Conservation (phyloP, 345 rosid genomes). For the Eucalyptus polyanthemos region DNA sequence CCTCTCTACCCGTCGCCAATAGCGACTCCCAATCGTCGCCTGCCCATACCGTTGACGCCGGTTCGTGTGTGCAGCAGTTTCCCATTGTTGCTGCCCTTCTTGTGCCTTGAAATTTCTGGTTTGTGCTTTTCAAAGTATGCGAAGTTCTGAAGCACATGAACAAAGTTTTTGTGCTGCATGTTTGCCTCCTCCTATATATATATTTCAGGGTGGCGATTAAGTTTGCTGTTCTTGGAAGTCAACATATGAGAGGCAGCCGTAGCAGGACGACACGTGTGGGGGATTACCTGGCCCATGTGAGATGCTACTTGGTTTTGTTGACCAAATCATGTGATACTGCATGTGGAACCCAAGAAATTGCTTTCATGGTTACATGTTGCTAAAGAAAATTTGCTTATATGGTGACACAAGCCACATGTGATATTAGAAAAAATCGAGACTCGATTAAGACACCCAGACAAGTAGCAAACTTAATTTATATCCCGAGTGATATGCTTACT, state of each 20-base stretch:
- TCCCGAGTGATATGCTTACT: neutral
- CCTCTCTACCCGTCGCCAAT: neutral
- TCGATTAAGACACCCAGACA: neutral
- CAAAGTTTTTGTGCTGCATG: neutral
- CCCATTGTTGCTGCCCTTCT: neutral
- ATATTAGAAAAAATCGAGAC: neutral
- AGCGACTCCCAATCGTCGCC: neutral
- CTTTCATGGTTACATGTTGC: neutral
- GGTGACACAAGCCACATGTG: neutral
- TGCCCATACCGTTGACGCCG: neutral
- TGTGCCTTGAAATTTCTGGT: neutral
- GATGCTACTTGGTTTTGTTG: neutral
- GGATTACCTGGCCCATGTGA: neutral
- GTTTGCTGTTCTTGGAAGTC: neutral
- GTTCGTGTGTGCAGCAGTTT: neutral
- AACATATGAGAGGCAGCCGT: neutral
- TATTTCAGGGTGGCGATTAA: neutral
- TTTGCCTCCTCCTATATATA: neutral
- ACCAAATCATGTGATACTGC: neutral
- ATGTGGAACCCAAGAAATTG: neutral
- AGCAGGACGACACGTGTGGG: neutral
- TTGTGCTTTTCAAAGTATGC: neutral
- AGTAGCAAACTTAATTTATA: neutral
- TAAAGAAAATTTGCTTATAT: neutral
- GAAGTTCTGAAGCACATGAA: neutral